Base-by-base conservation (phyloP, 2,329 filamentous ascomycete genomes). In the Ophiostoma tasmaniense region DNA sequence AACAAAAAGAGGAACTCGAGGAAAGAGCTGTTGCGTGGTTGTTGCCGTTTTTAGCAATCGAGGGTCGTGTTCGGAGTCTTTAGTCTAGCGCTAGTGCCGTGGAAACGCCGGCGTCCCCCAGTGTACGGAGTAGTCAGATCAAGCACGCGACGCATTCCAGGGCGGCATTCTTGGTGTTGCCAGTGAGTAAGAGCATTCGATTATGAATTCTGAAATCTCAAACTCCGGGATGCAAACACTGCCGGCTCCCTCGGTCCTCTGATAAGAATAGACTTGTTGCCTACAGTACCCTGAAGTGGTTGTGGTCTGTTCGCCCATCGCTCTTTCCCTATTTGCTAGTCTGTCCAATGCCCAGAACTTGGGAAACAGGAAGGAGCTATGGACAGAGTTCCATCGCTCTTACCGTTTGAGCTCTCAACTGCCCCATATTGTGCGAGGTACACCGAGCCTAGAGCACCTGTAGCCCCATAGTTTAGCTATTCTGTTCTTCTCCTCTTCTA, bases 31-130 rank as follows among this genome's bases (percentile, higher is more conserved):
- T 50, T 66, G 68, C 61, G 66, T 61, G 30, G 50, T 33, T 69
- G 61, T 59, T 70, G 68, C 68, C 59, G 61, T 69, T 65, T 69
- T 69, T 69, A 69, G 68, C 59, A 59, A 45, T 50, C 22, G 42
- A 4, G n/a, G 55, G 68, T 45, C 35, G 35, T 66, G 39, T 52
- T 52, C 50, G 61, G 45, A 20, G 33, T 28, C 52, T 30, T 33
- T 65, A 64, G 45, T 30, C 37, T 55, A 66, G 35, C 68, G 68
- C 68, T 69, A 69, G 68, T 37, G 50, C 50, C 68, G 50, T 55
- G 50, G 68, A 66, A 64, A 42, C 59, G 55, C 65, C 68, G 35
- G 35, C 37, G 22, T 45, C 25, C 30, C 64, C 17, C 59, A 35
- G 14, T 28, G 14, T 61, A 61, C 55, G 28, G 55, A 61, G 55